These are phyloP conservation scores for Cladobotryum mycophilum DNA, from an alignment of 2,329 filamentous ascomycete genomes.

Conservation along the genomic window DNA sequence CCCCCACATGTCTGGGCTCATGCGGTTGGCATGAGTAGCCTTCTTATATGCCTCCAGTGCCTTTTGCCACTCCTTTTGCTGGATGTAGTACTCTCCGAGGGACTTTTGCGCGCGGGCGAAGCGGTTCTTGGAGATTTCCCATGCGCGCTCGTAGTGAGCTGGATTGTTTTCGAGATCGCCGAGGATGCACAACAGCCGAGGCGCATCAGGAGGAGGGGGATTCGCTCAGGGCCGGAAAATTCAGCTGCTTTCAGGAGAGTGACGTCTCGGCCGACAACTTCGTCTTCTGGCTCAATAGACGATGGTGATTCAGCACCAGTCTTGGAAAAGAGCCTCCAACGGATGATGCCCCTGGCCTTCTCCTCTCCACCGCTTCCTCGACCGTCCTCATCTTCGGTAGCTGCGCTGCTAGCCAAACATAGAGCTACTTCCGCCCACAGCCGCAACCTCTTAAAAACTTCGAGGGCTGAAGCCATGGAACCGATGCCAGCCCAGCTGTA, in stretches of 20 bases:
- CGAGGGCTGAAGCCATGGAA: constrained; percentile 80
- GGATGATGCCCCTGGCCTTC: constrained; percentile 70
- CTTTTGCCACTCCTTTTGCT: constrained; percentile 56
- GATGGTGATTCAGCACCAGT: constrained; percentile 31
- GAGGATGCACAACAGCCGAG: constrained; percentile 85
- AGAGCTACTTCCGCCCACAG: constrained; percentile 94
- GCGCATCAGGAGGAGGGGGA: constrained; percentile 72
- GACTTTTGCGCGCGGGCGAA: constrained; percentile 86
- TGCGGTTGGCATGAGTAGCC: constrained; percentile 70
- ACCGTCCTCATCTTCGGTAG: constrained; percentile 51
- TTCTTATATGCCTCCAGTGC: constrained; percentile 73
- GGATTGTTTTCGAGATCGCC: constrained; percentile 79
- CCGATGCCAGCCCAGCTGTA: constrained; percentile 88
- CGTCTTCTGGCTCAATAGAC: constrained; percentile 40
- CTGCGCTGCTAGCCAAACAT: constrained; percentile 63
- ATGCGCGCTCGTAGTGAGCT: constrained; percentile 74
- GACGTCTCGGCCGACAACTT: constrained; percentile 45
- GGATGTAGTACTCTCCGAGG: constrained; percentile 71
- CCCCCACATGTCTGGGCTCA: constrained; percentile 83
- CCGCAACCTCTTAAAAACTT: constrained; percentile 89
- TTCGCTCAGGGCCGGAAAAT: constrained; percentile 55
- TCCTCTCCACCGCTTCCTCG: constrained; percentile 60
- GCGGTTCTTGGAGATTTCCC: constrained; percentile 73
- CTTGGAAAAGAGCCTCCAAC: constrained; percentile 70
- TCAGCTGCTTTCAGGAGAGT: constrained; percentile 48